Evolutionary conservation across 2,329 filamentous ascomycete genomes (phyloP).

Genomic region (Xylaria sp.): DNA sequence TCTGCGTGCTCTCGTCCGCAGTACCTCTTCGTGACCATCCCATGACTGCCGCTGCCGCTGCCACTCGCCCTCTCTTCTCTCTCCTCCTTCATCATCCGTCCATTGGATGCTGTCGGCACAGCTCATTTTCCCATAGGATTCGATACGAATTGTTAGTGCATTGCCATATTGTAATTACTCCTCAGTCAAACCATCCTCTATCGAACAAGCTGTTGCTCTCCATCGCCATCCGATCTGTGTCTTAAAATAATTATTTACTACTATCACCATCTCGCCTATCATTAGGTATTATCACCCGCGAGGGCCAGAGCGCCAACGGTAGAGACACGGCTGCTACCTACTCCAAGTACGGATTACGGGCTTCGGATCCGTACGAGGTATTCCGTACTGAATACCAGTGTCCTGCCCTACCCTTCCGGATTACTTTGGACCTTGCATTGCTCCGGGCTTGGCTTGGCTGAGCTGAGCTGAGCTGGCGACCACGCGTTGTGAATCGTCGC

Average conservation of each 20-base stretch:
- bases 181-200: background rate
- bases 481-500: constrained; percentile 13
- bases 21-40: background rate
- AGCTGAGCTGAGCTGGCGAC: constrained; percentile 13
- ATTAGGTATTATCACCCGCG: background rate
- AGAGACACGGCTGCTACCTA: constrained; percentile 3
- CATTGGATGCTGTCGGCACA: background rate
- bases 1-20: background rate
- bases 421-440: constrained; percentile 9
- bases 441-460: constrained; percentile 4
- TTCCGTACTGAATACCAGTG: no score
- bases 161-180: background rate
- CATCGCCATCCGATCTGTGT: background rate
- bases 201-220: background rate
- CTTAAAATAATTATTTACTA: background rate
- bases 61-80: background rate
- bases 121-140: background rate
- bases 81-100: background rate
- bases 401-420: background rate
- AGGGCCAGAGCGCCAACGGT: background rate
- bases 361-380: no score
- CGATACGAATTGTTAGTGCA: background rate
- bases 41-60: background rate
- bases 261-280: background rate
- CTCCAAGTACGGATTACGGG: background rate